Evolutionary conservation across 2,329 filamentous ascomycete species (phyloP), one percentile per base, ranked within the genome.

Genomic region (Trichoderma koningiopsis): DNA sequence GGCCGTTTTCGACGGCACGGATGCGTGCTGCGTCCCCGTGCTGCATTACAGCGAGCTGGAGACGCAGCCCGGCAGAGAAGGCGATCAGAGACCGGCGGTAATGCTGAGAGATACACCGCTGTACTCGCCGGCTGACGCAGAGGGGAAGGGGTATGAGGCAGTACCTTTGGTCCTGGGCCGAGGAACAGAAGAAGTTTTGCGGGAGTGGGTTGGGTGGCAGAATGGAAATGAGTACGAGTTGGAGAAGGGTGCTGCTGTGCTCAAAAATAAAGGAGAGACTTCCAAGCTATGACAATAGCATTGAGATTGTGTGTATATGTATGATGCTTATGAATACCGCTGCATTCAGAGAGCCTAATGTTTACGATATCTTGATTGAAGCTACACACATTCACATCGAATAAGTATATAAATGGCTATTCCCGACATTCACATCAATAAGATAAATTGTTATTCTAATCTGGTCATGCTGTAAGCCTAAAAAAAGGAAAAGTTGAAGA

Each of bases 21-120:
- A 98, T 81, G 95, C 95, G 1, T 98, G 95, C 79, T 93, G 91
- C 72, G 93, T 92, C n/a, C 95, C 95, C 0, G 92, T 98, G 1
- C 82, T 97, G 53, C 89, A 89, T 40, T 92, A 93, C 72, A 76
- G 74, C 0, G 94, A 97, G 80, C 82, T 97, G 55, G 87, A 93
- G 74, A 74, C 70, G 3, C 77, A 82, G 43, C 62, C 76, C 10
- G 63, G 7, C 7, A 81, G 83, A 60, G 88, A 89, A 75, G 87
- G 90, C 58, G 91, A 94, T 72, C 91, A 93, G 80, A 81, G 92
- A 71, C 91, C 92, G 1, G 81, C 86, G 1, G 91, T 94, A 11
- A 89, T 88, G 43, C 79, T 97, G 75, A 86, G 84, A 47, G 84
- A 83, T 29, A 94, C 92, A 13, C 94, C 94, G 0, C 89, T 86